Conservation (phyloP, 176 grass and related monocot genomes). For the Oryza brachyantha region DNA sequence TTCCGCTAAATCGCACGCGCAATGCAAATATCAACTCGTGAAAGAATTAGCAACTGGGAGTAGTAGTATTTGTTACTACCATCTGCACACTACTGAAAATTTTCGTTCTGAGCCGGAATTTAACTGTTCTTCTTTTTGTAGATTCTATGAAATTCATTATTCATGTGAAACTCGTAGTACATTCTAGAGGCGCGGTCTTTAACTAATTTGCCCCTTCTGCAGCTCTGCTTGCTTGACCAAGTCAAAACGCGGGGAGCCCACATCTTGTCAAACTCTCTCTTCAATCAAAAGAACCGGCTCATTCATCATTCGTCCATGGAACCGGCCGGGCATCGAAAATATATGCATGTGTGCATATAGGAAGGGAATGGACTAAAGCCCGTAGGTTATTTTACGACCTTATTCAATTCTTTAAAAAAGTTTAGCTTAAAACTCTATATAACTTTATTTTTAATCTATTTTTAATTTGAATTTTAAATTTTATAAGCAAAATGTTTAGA, state of each 20-base stretch:
- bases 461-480: too few relatives aligned
- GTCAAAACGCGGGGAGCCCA: slow-evolving; percentile 8
- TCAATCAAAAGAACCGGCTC: too few relatives aligned
- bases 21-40: not conserved
- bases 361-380: too few relatives aligned
- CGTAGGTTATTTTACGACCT: too few relatives aligned
- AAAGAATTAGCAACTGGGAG: not conserved
- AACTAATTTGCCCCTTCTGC: not conserved
- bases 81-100: not conserved
- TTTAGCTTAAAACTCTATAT: too few relatives aligned
- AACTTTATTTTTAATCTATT: too few relatives aligned
- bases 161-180: not conserved
- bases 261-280: slow-evolving; percentile 1
- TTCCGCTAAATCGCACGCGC: not conserved
- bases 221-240: not conserved
- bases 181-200: not conserved
- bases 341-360: too few relatives aligned
- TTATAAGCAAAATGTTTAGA: too few relatives aligned
- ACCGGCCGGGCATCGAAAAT: too few relatives aligned
- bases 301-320: too few relatives aligned
- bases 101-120: not conserved
- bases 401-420: too few relatives aligned
- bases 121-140: not conserved
- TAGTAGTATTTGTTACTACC: too few relatives aligned
- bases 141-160: not conserved